phyloP scores from a whole-genome alignment of 2,329 filamentous ascomycete species.

The Balansia obtecta region DNA sequence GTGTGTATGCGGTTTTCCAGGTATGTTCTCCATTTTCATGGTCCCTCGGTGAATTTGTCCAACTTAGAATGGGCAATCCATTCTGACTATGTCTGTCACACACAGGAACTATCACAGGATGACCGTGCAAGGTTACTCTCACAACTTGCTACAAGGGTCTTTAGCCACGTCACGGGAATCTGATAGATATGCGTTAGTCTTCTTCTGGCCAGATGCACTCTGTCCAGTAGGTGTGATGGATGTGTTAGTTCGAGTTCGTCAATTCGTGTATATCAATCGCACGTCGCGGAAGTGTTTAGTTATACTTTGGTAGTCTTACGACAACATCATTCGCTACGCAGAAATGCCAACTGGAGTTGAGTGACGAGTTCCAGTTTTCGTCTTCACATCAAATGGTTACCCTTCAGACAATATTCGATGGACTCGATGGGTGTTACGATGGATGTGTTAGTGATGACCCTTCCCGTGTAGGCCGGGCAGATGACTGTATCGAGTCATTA shows the following conservation, averaged over 20 bases:
- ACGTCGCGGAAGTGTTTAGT: neutral
- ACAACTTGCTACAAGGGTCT: slow-evolving; percentile 76
- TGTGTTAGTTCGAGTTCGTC: neutral
- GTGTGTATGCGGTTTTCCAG: slow-evolving; percentile 81
- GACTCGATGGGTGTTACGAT: too few relatives aligned
- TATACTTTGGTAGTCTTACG: neutral
- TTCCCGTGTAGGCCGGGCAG: neutral
- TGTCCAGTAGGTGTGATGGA: neutral
- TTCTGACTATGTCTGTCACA: neutral
- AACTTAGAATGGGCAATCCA: neutral
- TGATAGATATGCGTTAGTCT: neutral
- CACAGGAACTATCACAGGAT: slow-evolving; percentile 65
- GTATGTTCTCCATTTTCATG: slow-evolving; percentile 14
- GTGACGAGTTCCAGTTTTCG: too few relatives aligned
- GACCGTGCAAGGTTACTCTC: slow-evolving; percentile 73
- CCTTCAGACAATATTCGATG: too few relatives aligned
- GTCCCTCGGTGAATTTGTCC: neutral
- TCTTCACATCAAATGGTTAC: too few relatives aligned
- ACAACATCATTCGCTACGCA: neutral
- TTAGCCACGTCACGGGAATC: slow-evolving; percentile 60
- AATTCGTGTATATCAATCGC: too few relatives aligned
- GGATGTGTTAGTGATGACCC: neutral
- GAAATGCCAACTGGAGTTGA: too few relatives aligned
- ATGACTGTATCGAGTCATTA: neutral
- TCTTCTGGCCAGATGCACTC: too few relatives aligned